Evolutionary conservation across 2,329 filamentous ascomycete genomes (phyloP), one percentile per base, ranked within the genome.

Genomic region (Ustulina deusta): DNA sequence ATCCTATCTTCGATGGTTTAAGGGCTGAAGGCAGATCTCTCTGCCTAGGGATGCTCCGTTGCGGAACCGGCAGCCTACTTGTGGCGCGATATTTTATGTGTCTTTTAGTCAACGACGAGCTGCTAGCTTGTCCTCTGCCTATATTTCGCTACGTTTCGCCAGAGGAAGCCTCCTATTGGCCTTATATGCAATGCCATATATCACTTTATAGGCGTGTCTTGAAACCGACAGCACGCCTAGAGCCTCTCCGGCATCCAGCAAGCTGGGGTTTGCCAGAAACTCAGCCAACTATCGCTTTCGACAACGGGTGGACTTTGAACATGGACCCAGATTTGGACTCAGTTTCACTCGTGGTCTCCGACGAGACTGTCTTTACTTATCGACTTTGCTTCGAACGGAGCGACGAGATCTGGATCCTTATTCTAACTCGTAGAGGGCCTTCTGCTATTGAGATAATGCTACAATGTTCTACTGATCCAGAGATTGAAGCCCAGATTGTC

Each of bases 51-150:
- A 36, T 57, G 34, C 22, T 57, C 2, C 55, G 61, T 22, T 68
- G 65, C 27, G 51, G 60, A 22, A 44, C 13, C 0, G 42, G 44
- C 25, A 27, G 10, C 27, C 40, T 13, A 27, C 15, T 68, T 34
- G 11, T 68, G 0, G 65, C 65, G 13, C 61, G 65, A 32, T 68
- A 65, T 46, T 68, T 65, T 29, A 10, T 52, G 5, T 65, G 61
- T 36, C 36, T 11, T 5, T 6, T 13, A 4, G 13, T 22, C 5
- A 46, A 57, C n/a, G 25, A 65, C 3, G 61, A 56, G 17, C 2
- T 68, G 3, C 42, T 25, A 9, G 57, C 57, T 0, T 58, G 52
- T 11, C 61, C 65, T 29, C 46, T n/a, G 17, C 36, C 7, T 6
- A 5, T 58, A 6, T 61, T 55, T 38, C 56, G 61, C 51, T 61